phyloP scores from a whole-genome alignment of 2,329 filamentous ascomycete species.

The Trichoderma arundinaceum region DNA sequence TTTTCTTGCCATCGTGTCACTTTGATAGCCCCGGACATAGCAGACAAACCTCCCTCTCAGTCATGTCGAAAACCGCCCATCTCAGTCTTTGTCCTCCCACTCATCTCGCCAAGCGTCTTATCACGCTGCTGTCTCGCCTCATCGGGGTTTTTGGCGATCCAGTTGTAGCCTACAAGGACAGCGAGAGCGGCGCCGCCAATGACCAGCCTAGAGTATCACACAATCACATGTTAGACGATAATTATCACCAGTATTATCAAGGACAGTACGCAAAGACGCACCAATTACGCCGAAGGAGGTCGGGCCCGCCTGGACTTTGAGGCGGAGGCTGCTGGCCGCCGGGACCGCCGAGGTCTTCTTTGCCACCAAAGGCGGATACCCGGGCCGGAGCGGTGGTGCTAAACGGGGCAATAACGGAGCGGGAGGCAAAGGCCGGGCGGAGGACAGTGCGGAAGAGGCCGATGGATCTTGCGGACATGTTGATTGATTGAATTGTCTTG shows the following conservation, averaged over 20 bases:
- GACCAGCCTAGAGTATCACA: conserved; percentile 36
- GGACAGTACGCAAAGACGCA: conserved; percentile 30
- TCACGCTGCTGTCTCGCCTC: conserved; percentile 29
- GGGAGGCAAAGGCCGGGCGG: conserved; percentile 22
- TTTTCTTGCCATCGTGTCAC: neutral
- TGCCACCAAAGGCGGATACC: conserved; percentile 5
- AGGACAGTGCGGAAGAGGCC: conserved; percentile 20
- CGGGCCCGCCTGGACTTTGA: conserved; percentile 38
- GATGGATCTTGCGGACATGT: conserved; percentile 20
- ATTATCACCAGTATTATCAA: neutral
- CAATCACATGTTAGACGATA: neutral
- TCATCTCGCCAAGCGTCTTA: conserved; percentile 41
- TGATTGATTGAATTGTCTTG: neutral
- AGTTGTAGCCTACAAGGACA: conserved; percentile 38
- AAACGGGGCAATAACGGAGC: conserved; percentile 19
- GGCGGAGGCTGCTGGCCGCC: conserved; percentile 44
- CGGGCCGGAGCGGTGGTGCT: conserved; percentile 9
- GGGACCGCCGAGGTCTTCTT: conserved; percentile 43
- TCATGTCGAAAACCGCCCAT: conserved; percentile 43
- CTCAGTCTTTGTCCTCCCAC: conserved; percentile 40
- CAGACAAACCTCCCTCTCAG: conserved; percentile 26
- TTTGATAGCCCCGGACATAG: conserved; percentile 21
- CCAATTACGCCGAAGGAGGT: conserved; percentile 44
- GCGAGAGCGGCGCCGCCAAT: conserved; percentile 41
- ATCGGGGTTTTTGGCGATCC: conserved; percentile 39